Base-by-base conservation (phyloP, 345 rosid species). In the Pistacia atlantica region DNA sequence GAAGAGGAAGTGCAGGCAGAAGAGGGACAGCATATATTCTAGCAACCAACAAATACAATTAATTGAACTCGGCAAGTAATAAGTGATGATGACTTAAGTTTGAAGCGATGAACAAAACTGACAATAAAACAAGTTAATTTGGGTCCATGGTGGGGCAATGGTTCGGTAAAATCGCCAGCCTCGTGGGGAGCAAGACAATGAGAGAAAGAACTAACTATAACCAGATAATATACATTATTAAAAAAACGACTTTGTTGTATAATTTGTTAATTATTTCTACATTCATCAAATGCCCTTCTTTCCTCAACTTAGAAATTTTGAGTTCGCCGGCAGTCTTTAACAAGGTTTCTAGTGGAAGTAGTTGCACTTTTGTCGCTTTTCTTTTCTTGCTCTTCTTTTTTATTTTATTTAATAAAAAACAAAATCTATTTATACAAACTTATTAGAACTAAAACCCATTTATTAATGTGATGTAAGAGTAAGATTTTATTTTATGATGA, bases 181-280 rank as follows among this genome's bases (percentile, higher is more conserved):
- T 84, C 83, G 81, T 76, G 84, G 38, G 56, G 56, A 55, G 76
- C 79, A 74, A 52, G 80, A 69, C 75, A 54, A 45, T 59, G 75
- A 70, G 22, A 57, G 67, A 49, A 62, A 57, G 52, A 72, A 42
- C 38, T 59, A 45, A 25, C 49, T n/a, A 6, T 49, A 4, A 28
- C 33, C 54, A 33, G 2, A 22, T 4, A 49, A 10, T 59, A 2
- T 57, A 57, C 4, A 1, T 17, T 4, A 57, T 7, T 20, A 57
- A n/a, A 22, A 8, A 17, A n/a, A 58, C 6, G 46, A 42, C 7
- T 48, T 45, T 18, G 22, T 61, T 72, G 75, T 48, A 17, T 13
- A 13, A 12, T 25, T 28, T 16, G 20, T 63, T 31, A 22, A 63
- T 33, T 22, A 73, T 74, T 80, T 80, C 81, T 55, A 62, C 77